These are phyloP conservation scores for Aspergillus olivimuriae DNA, from an alignment of 495 filamentous ascomycete genomes.

Conservation along the genomic window DNA sequence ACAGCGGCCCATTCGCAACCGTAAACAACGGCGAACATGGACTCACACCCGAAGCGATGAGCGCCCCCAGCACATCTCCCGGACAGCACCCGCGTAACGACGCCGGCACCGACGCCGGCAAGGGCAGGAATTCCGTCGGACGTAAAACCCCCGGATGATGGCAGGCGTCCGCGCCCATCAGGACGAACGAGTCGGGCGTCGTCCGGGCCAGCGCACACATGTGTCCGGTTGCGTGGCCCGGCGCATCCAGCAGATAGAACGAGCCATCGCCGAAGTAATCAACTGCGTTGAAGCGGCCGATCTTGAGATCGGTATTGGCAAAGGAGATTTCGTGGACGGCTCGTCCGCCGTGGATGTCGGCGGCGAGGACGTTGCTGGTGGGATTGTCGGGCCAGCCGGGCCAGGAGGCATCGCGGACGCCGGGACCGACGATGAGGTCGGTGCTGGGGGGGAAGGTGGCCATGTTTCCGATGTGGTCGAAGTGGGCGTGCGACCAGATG, in stretches of 20 bases:
- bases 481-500: constrained; percentile 55
- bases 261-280: constrained; percentile 46
- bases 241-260: constrained; percentile 32
- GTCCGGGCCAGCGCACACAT: constrained; percentile 27
- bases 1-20: no score
- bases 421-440: constrained; percentile 47
- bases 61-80: no score
- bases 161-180: constrained; percentile 21
- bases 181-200: constrained; percentile 17
- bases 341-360: constrained; percentile 24
- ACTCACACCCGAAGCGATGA: no score
- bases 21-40: no score
- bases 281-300: constrained; percentile 44
- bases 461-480: constrained; percentile 52
- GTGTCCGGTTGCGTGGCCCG: constrained; percentile 33
- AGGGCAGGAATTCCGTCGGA: background rate
- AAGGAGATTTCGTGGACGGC: constrained; percentile 42
- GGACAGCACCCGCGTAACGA: no score
- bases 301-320: constrained; percentile 20
- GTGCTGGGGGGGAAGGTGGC: constrained; percentile 41
- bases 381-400: constrained; percentile 44
- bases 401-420: constrained; percentile 29
- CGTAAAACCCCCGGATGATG: constrained; percentile 10
- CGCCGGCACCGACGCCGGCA: no score
- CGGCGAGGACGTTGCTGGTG: constrained; percentile 28